Conservation (phyloP, 805 yeast genomes). For the Tetrapisispora taiwanensis region DNA sequence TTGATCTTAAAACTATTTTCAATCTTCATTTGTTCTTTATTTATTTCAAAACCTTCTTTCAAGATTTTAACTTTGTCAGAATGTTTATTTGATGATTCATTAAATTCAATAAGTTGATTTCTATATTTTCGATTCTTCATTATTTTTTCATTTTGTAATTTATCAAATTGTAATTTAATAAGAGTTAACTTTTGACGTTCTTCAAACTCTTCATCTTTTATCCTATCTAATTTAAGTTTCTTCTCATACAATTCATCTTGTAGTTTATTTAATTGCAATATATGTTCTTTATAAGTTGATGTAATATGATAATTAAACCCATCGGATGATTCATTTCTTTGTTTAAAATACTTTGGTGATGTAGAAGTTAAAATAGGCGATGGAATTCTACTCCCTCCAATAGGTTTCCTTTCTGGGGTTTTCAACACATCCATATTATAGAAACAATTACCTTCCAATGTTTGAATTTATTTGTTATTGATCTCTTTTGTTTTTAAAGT, state of each 20-base stretch:
- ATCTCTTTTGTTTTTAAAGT: neutral
- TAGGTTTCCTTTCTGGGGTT: constrained; percentile 11
- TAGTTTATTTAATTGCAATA: constrained; percentile 22
- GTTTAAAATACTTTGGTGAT: constrained; percentile 11
- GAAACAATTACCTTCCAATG: too few species aligned
- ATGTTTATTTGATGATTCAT: constrained; percentile 23
- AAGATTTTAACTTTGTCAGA: constrained; percentile 17
- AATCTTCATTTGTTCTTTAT: constrained; percentile 25
- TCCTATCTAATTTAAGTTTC: constrained; percentile 18
- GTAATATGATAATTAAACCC: constrained; percentile 15
- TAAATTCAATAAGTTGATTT: constrained; percentile 26
- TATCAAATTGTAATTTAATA: constrained; percentile 21
- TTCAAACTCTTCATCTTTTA: constrained; percentile 17
- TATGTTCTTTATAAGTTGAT: constrained; percentile 25
- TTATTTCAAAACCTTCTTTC: constrained; percentile 28
- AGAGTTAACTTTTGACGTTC: constrained; percentile 14
- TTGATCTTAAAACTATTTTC: constrained; percentile 32
- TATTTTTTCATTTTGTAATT: constrained; percentile 20
- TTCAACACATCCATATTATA: constrained; percentile 8
- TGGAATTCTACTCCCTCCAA: constrained; percentile 12
- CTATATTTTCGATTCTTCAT: constrained; percentile 21
- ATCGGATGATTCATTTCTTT: neutral
- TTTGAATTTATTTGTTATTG: too few species aligned
- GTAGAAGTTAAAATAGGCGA: constrained; percentile 11
- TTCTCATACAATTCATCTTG: constrained; percentile 20